Evolutionary conservation across 805 yeast species (phyloP), one percentile per base, ranked within the genome.

Genomic region (Yarrowia hollandica): DNA sequence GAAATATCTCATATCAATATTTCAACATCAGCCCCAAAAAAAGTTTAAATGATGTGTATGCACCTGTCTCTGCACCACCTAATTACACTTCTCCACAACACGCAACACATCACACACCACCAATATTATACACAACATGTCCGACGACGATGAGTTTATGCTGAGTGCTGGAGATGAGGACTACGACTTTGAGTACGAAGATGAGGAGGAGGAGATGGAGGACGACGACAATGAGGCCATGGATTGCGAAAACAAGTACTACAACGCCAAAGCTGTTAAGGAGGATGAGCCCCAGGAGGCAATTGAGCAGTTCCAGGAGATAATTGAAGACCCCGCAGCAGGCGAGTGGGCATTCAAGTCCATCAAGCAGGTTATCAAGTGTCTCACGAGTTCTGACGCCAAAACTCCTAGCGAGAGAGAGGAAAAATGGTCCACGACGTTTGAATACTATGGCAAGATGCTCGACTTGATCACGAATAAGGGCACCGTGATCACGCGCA

Each of bases 141-240:
- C 74, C 18, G 74, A 72, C 63, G 70, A 70, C 37, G 75, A 72
- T 35, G 75, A 72, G 60, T 72, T 70, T 42, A 71, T 72, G 74
- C 71, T 71, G 63, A 68, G 69, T 41, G 72, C 74, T 15, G 75
- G 72, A 46, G 73, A 70, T 59, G 75, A 71, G 60, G 72, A 68
- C 71, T 71, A 70, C 42, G 75, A 72, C 62, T 72, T 71, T 50
- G 74, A 71, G 16, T 69, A 71, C 48, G 76, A 74, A n/a, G 72
- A 65, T 28, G 75, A 70, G 37, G 75, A 69, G 12, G 73, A 66
- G 19, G 64, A 64, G 31, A 69, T 60, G 21, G 68, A 66, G 16
- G 69, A 67, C 44, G 66, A 63, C 23, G 63, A 60, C 23, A 66
- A 60, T 30, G 62, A 59, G 26, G 66, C 41, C 22, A 52, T 59